These are phyloP conservation scores for Beauveria scarabaeidicola DNA, from an alignment of 2,329 filamentous ascomycete genomes.

Conservation along the genomic window DNA sequence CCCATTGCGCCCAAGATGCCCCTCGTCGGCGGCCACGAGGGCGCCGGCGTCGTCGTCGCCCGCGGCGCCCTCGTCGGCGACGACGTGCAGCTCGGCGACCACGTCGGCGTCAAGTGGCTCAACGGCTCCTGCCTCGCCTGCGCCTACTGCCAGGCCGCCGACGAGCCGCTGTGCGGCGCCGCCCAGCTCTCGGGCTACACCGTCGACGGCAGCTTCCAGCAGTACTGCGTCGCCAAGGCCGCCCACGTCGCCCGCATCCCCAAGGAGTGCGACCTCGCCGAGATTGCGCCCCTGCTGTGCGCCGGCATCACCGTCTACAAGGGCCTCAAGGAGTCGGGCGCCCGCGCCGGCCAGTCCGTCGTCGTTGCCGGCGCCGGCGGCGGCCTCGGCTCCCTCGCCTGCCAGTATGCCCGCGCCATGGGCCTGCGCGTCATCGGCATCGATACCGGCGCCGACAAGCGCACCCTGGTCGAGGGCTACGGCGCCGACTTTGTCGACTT, in stretches of 20 bases:
- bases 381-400: conserved; percentile 59
- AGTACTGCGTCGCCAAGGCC: conserved; percentile 83
- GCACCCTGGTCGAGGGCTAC: conserved; percentile 57
- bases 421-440: conserved; percentile 73
- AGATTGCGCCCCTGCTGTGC: conserved; percentile 71
- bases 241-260: conserved; percentile 76
- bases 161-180: conserved; percentile 75
- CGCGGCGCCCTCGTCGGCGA: conserved; percentile 69
- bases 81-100: conserved; percentile 65
- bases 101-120: conserved; percentile 88
- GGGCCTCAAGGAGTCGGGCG: conserved; percentile 60
- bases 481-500: conserved; percentile 82
- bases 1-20: conserved; percentile 73
- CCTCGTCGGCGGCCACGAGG: conserved; percentile 72
- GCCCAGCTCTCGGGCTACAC: conserved; percentile 80
- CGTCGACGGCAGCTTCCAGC: conserved; percentile 87
- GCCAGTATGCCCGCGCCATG: conserved; percentile 90
- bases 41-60: conserved; percentile 76
- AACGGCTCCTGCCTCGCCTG: conserved; percentile 80
- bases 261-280: conserved; percentile 66
- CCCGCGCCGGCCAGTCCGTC: conserved; percentile 57
- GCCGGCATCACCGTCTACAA: conserved; percentile 86
- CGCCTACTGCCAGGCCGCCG: conserved; percentile 69
- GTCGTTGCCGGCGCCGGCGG: conserved; percentile 69
- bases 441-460: conserved; percentile 77